Conservation (phyloP, 2,329 filamentous ascomycete species). For the Endoconidiophora polonica region DNA sequence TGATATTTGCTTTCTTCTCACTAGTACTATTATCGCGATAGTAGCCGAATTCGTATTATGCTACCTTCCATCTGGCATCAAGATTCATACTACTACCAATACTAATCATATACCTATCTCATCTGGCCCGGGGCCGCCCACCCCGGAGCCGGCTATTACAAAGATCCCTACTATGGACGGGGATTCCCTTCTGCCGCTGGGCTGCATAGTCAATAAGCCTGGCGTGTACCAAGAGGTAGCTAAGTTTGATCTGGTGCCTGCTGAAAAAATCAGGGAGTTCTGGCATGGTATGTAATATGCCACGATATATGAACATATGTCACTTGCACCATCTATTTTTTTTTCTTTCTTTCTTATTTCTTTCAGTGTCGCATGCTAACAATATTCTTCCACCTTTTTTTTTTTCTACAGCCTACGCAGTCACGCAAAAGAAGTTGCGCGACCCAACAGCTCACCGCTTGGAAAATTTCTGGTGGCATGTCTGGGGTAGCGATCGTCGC, state of each 20-base stretch:
- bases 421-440: constrained; percentile 38
- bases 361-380: too few relatives aligned
- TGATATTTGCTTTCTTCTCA: not conserved
- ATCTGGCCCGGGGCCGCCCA: constrained; percentile 5
- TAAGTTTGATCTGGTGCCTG: constrained; percentile 30
- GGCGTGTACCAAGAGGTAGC: constrained; percentile 38
- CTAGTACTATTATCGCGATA: not conserved
- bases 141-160: constrained; percentile 4
- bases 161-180: not conserved
- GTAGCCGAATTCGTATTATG: not conserved
- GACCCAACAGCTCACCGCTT: constrained; percentile 46
- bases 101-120: not conserved
- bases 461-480: constrained; percentile 51
- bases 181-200: constrained; percentile 35
- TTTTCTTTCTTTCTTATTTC: not conserved
- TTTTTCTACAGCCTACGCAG: constrained; percentile 36
- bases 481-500: constrained; percentile 42
- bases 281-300: constrained; percentile 35
- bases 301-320: constrained; percentile 5
- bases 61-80: too few relatives aligned
- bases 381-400: constrained; percentile 13
- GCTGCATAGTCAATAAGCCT: constrained; percentile 37
- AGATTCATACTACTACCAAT: not conserved
- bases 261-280: constrained; percentile 36
- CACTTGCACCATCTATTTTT: not conserved